Conservation (phyloP, 2,329 filamentous ascomycete species). For the Periconia macrospinosa region DNA sequence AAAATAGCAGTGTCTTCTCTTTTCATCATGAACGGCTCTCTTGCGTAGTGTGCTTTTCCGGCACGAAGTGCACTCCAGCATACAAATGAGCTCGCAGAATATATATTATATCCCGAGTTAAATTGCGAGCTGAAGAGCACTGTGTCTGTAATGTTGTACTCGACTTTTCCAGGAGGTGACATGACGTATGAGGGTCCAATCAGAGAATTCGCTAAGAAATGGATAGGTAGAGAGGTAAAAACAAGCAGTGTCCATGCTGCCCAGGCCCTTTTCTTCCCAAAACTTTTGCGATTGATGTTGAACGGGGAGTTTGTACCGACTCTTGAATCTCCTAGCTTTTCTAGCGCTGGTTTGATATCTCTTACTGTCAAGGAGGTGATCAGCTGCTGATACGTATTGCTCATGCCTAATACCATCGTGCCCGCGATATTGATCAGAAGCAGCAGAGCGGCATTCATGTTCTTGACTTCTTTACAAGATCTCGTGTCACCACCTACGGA, state of each 20-base stretch:
- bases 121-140: neutral
- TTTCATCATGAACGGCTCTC: neutral
- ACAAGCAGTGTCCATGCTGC: conserved; percentile 31
- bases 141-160: conserved; percentile 11
- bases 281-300: conserved; percentile 31
- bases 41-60: conserved; percentile 19
- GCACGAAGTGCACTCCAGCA: conserved; percentile 30
- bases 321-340: conserved; percentile 32
- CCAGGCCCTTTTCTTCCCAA: conserved; percentile 26
- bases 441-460: conserved; percentile 24
- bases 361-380: conserved; percentile 27
- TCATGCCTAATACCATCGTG: conserved; percentile 36
- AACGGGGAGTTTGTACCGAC: conserved; percentile 38
- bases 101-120: neutral
- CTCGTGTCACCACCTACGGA: conserved; percentile 22
- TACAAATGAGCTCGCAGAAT: conserved; percentile 11
- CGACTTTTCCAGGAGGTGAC: conserved; percentile 11
- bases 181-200: conserved; percentile 26
- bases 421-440: conserved; percentile 33
- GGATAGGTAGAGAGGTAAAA: conserved; percentile 25
- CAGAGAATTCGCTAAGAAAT: conserved; percentile 35
- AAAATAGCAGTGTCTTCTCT: neutral
- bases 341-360: conserved; percentile 27
- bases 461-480: conserved; percentile 20
- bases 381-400: conserved; percentile 38